Percentiles rank a stretch among this genome's conserved stretches.
phyloP scores from a whole-genome alignment of 352 stramenopile species.

The Phytophthora quininea region DNA sequence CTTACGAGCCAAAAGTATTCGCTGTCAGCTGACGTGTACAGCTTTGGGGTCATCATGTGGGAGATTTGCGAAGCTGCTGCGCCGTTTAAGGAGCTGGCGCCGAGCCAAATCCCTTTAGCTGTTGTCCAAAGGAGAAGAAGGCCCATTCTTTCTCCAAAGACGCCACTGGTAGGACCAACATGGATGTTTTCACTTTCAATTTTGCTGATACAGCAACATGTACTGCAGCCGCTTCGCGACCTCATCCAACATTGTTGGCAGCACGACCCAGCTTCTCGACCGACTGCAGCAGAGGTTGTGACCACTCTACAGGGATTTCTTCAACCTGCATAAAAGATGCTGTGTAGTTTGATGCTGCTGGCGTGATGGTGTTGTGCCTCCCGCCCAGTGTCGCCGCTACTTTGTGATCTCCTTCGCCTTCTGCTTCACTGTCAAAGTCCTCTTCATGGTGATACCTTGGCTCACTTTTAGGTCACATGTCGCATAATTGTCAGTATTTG shows the following conservation, averaged over 20 bases:
- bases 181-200: conserved; percentile 1
- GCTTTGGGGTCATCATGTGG: conserved; percentile 82
- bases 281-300: conserved; percentile 50
- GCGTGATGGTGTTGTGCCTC: too few relatives aligned
- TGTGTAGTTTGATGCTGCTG: too few relatives aligned
- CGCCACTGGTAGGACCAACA: conserved; percentile 45
- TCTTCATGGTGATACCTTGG: too few relatives aligned
- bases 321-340: conserved; percentile 13
- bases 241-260: conserved; percentile 76
- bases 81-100: conserved; percentile 65
- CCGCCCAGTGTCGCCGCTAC: neutral
- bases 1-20: conserved; percentile 72
- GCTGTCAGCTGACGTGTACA: conserved; percentile 79
- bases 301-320: conserved; percentile 58
- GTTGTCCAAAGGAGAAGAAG: conserved; percentile 73
- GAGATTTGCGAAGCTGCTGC: conserved; percentile 74
- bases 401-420: too few relatives aligned
- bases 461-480: neutral
- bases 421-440: too few relatives aligned
- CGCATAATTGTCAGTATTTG: neutral
- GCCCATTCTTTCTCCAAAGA: conserved; percentile 61
- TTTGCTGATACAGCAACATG: neutral
- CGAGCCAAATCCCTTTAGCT: conserved; percentile 60
- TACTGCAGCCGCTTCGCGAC: conserved; percentile 53
- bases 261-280: conserved; percentile 54